Base-by-base conservation (phyloP, 768 basidiomycete genomes). In the Kwoniella europaea region DNA sequence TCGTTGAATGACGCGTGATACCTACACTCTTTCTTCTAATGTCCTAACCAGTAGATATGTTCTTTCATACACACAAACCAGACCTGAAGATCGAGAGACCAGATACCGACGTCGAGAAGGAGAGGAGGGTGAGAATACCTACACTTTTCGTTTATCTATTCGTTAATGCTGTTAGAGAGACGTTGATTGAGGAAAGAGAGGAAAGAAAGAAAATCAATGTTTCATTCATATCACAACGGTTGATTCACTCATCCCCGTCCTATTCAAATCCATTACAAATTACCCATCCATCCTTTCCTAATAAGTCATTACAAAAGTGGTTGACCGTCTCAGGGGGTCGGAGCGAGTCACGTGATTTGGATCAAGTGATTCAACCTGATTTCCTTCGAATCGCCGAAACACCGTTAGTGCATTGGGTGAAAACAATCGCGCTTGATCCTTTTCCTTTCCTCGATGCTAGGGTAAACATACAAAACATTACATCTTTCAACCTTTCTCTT, bases 1-100 rank as follows among this genome's bases (percentile, higher is more conserved):
- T 61, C 50, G 68, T 57, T 64, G 62, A 53, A 70, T 70, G 68
- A 70, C 68, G 68, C 68, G 68, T 64, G 55, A 67, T 44, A 46
- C 43, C 59, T 6, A 43, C 44, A 22, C 20, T 35, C 20, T 20
- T 42, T 61, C 59, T 44, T 44, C 7, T 44, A 61, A 59, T 59
- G 57, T 43, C 59, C 59, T 18, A 50, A 50, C 46, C 46, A 50
- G 46, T 50, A 43, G 42, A n/a, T 61, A 35, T 35, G 35, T 35
- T n/a, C 2, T 61, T 43, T 61, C 42, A n/a, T 43, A 43, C 42
- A 61, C 59, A 61, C 42, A 61, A 43, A 24, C 42, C 41, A 18
- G 20, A 61, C 24, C 20, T n/a, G 35, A 35, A 35, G 35, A 35
- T 35, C 35, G 35, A 35, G 35, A 35, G 35, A 61, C n/a, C 42